Percentiles rank a stretch among this genome's conserved stretches.
These are phyloP conservation scores for Manihot esculenta DNA, from an alignment of 441 rosid genomes.

Conservation along the genomic window DNA sequence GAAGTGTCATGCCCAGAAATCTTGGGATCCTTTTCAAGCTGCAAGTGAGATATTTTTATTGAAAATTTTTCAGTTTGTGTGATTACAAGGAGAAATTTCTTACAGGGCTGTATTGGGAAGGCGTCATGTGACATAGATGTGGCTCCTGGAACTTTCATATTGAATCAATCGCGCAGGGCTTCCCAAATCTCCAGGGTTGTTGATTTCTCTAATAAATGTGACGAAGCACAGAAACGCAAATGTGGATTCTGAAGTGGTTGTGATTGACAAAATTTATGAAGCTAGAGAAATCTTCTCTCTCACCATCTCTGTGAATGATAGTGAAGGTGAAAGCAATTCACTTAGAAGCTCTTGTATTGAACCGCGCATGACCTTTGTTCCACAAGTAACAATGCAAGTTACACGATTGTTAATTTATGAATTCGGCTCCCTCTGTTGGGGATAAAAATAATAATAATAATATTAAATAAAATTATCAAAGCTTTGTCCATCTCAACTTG, in stretches of 20 bases:
- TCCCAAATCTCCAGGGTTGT: conserved; percentile 14
- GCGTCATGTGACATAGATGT: conserved; percentile 71
- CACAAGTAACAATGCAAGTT: too few species aligned
- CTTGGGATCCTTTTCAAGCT: conserved; percentile 71
- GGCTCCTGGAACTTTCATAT: conserved; percentile 51
- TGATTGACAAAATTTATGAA: conserved; percentile 1
- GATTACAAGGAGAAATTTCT: background rate
- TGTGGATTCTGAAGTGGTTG: conserved; percentile 20
- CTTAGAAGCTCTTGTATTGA: too few species aligned
- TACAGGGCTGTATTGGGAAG: conserved; percentile 80
- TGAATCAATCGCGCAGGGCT: background rate
- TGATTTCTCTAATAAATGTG: conserved; percentile 5
- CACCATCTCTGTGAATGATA: background rate
- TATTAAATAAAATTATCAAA: too few species aligned
- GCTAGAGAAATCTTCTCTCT: conserved; percentile 11
- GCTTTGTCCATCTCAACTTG: too few species aligned
- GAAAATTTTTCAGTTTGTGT: background rate
- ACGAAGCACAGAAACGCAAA: background rate
- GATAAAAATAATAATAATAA: too few species aligned
- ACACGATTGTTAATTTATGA: too few species aligned
- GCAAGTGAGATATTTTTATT: too few species aligned
- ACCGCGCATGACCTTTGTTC: too few species aligned
- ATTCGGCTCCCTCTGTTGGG: too few species aligned
- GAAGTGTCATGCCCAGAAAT: conserved; percentile 77
- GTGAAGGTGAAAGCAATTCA: too few species aligned